Evolutionary conservation across 1,284 basidiomycete genomes (phyloP), one percentile per base, ranked within the genome.

Genomic region (Tilletia caries): DNA sequence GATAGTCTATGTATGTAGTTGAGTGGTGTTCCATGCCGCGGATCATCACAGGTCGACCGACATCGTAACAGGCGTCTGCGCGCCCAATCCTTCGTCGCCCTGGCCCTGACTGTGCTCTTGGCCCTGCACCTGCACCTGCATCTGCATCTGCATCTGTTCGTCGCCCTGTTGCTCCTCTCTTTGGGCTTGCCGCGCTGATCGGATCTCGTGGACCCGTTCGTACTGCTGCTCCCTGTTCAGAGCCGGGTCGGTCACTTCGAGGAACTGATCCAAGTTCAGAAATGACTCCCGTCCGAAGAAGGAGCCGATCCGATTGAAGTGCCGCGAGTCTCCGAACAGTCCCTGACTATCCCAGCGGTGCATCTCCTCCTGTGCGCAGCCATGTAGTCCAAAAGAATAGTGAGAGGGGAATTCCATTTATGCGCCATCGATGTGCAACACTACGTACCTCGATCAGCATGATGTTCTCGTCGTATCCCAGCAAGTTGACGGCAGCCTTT

Each of bases 361-460:
- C 32, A 62, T 62, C 58, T 62, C 58, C 58, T 62, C 58, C 58
- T 62, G 58, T 62, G 58, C 6, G 58, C 18, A 33, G 12, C 18
- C 18, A 62, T 12, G 58, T 37, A n/a, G 2, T n/a, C 29, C 13
- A 20, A 50, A 50, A 20, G 20, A 20, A 44, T 10, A 44, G 43
- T 44, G 43, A 10, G 43, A 10, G 43, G n/a, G n/a, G n/a, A n/a
- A n/a, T n/a, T n/a, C n/a, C n/a, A n/a, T n/a, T n/a, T n/a, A n/a
- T n/a, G n/a, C n/a, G n/a, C n/a, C n/a, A n/a, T n/a, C n/a, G n/a
- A n/a, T n/a, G n/a, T n/a, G n/a, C n/a, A n/a, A n/a, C n/a, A n/a
- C n/a, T 18, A 37, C 58, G 32, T n/a, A 62, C 58, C 58, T 62
- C 58, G 32, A 62, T 12, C 27, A 62, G 18, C 10, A 62, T 62